Evolutionary conservation across 768 basidiomycete species (phyloP), one percentile per base, ranked within the genome.

Genomic region (Coprinopsis marcescibilis): DNA sequence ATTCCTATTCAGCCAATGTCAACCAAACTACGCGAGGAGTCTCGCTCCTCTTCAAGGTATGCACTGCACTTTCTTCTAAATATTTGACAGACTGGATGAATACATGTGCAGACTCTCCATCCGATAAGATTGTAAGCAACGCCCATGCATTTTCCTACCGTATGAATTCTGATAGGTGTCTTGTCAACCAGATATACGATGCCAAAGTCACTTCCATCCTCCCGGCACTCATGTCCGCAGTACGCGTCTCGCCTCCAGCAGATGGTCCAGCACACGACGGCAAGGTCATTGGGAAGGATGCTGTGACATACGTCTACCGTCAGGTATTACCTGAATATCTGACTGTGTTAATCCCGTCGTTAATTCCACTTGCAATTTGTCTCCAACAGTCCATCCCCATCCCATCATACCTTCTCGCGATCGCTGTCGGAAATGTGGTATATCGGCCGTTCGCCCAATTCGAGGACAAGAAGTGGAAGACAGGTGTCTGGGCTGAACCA

Each of bases 1-100:
- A 0, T 96, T 86, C 65, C 64, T 97, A 13, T 97, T 93, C 69
- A 91, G 89, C 50, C 94, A 96, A 57, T 89, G 86, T 57, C 92
- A 96, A 54, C 89, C 94, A 2, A 95, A 93, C 54, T 85, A 94
- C 58, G 87, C 87, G 2, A 80, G 93, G 23, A 75, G 83, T 2
- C 64, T 95, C 33, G 75, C 78, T 0, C 93, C 92, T 2, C 58
- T 90, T 48, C 91, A 94, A 76, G 85, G 85, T 80, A 48, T 29
- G 41, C 35, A 4, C 4, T 12, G n/a, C 10, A 32, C 17, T 6
- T 45, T 17, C 17, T 24, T 40, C 30, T 6, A 15, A 3, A 7
- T 45, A 32, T 11, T 24, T 46, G 6, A n/a, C n/a, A n/a, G n/a
- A n/a, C n/a, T n/a, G n/a, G n/a, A 41, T 13, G 35, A 30, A 2